Base-by-base conservation (phyloP, 2,329 filamentous ascomycete species). In the Cladosporium sp. region DNA sequence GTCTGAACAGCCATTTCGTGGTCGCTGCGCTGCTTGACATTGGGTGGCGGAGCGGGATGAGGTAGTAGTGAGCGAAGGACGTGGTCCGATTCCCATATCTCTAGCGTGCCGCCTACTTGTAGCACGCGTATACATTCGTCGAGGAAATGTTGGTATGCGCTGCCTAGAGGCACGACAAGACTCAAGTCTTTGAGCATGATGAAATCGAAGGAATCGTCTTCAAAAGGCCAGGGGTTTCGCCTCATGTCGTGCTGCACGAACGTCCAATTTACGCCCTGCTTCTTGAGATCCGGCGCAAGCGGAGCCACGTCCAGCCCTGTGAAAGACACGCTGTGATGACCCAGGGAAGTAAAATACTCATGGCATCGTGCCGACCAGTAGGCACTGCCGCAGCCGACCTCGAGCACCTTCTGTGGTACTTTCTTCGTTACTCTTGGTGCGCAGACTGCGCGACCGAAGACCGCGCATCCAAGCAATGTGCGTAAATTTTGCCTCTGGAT, bases 281-380 rank as follows among this genome's bases (percentile, higher is more conserved):
- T 87, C 71, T 84, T 80, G 70, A 89, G 75, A 70, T 88, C 84
- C 36, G 86, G 85, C 8, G 90, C 88, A 26, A 94, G 77, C 5
- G 91, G 89, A 10, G 91, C 90, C 64, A 96, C 87, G 75, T 97
- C 93, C 48, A 97, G 79, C 1, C 93, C 93, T 0, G 90, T 91
- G 75, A 96, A 97, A 5, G 87, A 86, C 25, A 96, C 88, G 67
- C 88, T 84, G 5, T 83, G 79, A 73, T 90, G 85, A 16, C 92
- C 92, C 64, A 86, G 83, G 58, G 86, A 84, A 65, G 85, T 83
- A 74, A 93, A 92, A 78, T 91, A 90, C 39, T 91, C 87, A 76
- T 96, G 90, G 76, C 92, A 96, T 82, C 92, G 88, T 34, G 91
- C 89, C 71, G 91, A 93, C 93, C 93, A 97, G 75, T 96, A 91